A percentile compares a stretch with the other conserved stretches of the same genome.
Conservation (phyloP, 176 grass and related monocot genomes). For the Aegilops sharonensis region DNA sequence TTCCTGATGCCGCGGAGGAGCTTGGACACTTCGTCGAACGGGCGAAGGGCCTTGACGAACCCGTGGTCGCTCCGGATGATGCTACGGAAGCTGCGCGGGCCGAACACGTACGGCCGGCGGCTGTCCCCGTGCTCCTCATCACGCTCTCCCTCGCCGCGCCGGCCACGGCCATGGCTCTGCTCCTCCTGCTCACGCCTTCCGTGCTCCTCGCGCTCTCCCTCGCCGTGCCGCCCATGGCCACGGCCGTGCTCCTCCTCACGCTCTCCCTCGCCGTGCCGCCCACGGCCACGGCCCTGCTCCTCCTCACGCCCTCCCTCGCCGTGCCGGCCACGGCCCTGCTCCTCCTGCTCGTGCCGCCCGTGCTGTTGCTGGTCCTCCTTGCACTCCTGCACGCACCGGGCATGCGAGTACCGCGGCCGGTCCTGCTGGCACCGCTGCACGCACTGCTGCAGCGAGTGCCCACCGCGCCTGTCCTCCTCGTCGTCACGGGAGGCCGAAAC, state of each 20-base stretch:
- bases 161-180: not conserved
- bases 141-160: not conserved
- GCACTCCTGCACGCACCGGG: constrained; percentile 21
- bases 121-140: not conserved
- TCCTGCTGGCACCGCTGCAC: constrained; percentile 24
- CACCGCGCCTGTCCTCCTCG: constrained; percentile 4
- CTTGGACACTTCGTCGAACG: constrained; percentile 54
- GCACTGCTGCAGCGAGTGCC: not conserved
- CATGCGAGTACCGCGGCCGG: not conserved
- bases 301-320: not conserved
- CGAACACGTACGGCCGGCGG: constrained; percentile 57
- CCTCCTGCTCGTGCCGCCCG: not conserved
- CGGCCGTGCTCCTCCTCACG: not conserved
- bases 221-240: not conserved
- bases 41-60: constrained; percentile 34
- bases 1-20: constrained; percentile 64
- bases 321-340: not conserved
- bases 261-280: not conserved
- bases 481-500: constrained; percentile 23
- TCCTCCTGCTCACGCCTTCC: not conserved
- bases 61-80: constrained; percentile 49
- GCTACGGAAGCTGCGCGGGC: constrained; percentile 35
- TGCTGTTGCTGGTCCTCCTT: not conserved
- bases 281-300: not conserved
- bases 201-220: not conserved